Evolutionary conservation across 164 flowering plant species (phyloP).

Genomic region (Dillenia suffruticosa): DNA sequence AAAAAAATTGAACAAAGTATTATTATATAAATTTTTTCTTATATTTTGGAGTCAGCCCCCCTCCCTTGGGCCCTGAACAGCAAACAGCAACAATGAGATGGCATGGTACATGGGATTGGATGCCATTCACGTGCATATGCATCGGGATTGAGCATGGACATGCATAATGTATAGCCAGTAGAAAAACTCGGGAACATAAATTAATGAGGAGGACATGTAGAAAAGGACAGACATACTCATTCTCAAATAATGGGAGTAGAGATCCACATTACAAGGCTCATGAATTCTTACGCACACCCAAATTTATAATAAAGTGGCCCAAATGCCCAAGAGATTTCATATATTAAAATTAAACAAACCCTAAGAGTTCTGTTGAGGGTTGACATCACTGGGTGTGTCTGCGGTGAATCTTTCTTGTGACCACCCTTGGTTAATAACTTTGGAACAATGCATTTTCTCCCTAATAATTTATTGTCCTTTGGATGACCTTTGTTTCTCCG

Average conservation of each 20-base stretch:
- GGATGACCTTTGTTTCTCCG: too few species aligned
- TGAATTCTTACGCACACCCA: slow-evolving; percentile 37
- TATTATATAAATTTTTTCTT: too few species aligned
- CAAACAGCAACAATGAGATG: not conserved
- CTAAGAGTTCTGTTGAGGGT: slow-evolving; percentile 28
- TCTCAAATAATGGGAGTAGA: slow-evolving; percentile 21
- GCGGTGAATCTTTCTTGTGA: slow-evolving; percentile 24
- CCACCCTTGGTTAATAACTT: too few species aligned
- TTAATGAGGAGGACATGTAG: slow-evolving; percentile 3
- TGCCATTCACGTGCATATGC: not conserved
- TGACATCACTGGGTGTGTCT: slow-evolving; percentile 38
- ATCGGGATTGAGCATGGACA: not conserved
- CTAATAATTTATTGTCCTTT: too few species aligned
- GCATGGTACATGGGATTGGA: not conserved
- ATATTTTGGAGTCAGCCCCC: too few species aligned
- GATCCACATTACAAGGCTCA: slow-evolving; percentile 57
- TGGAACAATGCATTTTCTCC: too few species aligned
- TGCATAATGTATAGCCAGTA: slow-evolving; percentile 2
- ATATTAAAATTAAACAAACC: not conserved
- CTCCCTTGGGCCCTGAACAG: too few species aligned
- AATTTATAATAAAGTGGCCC: not conserved
- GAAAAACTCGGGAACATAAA: not conserved
- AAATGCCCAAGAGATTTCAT: not conserved
- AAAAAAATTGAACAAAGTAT: too few species aligned
- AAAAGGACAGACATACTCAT: slow-evolving; percentile 53